phyloP scores from a whole-genome alignment of 148 eudicot genomes.

The Fallopia convolvulus region DNA sequence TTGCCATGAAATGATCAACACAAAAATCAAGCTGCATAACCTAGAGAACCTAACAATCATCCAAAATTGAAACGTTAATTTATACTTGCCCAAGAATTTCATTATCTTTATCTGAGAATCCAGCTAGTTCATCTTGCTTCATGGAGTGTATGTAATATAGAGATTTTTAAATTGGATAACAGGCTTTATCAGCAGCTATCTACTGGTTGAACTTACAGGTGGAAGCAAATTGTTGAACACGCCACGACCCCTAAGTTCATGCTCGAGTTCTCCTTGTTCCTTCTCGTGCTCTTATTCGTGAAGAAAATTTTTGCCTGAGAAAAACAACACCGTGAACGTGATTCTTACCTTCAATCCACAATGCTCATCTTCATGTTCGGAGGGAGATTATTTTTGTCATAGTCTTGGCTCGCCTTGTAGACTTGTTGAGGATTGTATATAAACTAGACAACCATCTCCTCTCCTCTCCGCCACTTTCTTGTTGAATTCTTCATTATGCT shows the following conservation, averaged over 20 bases:
- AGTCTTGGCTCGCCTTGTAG: not conserved
- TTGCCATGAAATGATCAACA: not conserved
- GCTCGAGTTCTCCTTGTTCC: conserved; percentile 48
- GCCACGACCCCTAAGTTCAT: conserved; percentile 34
- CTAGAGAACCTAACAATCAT: not conserved
- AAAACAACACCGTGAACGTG: not conserved
- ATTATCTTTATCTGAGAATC: conserved; percentile 37
- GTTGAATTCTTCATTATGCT: not conserved
- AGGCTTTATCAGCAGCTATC: conserved; percentile 99
- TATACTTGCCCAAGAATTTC: not conserved
- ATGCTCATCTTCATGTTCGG: not conserved
- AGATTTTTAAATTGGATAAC: conserved; percentile 67
- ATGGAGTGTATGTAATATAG: not conserved
- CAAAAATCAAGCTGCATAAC: not conserved
- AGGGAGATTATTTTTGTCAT: conserved; percentile 2
- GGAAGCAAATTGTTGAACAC: conserved; percentile 49
- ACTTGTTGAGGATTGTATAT: not conserved
- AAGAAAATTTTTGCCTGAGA: conserved; percentile 38
- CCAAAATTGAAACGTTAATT: not conserved
- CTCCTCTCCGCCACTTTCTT: too few relatives aligned
- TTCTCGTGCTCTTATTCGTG: conserved; percentile 50
- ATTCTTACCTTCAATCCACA: not conserved
- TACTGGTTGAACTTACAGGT: conserved; percentile 99
- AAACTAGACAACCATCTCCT: not conserved
- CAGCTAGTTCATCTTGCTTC: not conserved